Evolutionary conservation across 768 basidiomycete species (phyloP).

Genomic region (Favolaschia claudopus): DNA sequence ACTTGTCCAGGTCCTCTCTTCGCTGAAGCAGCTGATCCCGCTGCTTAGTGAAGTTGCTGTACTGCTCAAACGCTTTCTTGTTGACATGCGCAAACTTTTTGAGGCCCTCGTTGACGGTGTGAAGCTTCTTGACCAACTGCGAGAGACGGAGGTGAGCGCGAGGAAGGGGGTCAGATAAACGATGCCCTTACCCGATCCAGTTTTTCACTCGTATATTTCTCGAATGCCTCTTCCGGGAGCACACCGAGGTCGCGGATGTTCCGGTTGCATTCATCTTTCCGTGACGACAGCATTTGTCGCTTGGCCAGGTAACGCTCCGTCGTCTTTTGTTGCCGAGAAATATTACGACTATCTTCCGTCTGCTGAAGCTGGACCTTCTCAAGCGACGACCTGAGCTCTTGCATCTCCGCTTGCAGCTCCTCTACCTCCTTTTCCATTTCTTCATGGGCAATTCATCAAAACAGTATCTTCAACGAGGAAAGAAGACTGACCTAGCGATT

Average conservation of each 20-base stretch:
- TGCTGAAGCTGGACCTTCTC: slow-evolving; percentile 86
- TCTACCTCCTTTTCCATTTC: slow-evolving; percentile 81
- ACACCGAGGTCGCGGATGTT: slow-evolving; percentile 97
- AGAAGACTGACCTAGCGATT: slow-evolving; percentile 59
- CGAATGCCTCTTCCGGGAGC: slow-evolving; percentile 95
- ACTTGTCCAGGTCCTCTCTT: slow-evolving; percentile 90
- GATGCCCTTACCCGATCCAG: slow-evolving; percentile 76
- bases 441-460: slow-evolving; percentile 34
- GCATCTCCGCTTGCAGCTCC: slow-evolving; percentile 63
- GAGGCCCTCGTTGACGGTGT: slow-evolving; percentile 88
- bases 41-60: slow-evolving; percentile 97
- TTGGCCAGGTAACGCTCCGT: slow-evolving; percentile 95
- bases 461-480: not conserved
- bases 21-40: slow-evolving; percentile 89
- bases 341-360: slow-evolving; percentile 83
- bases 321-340: slow-evolving; percentile 93
- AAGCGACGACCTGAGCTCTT: slow-evolving; percentile 67
- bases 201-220: slow-evolving; percentile 89
- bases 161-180: not conserved
- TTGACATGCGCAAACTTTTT: slow-evolving; percentile 99
- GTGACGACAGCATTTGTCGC: slow-evolving; percentile 79
- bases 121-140: slow-evolving; percentile 93
- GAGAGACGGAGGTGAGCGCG: slow-evolving; percentile 8
- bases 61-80: slow-evolving; percentile 99
- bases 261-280: slow-evolving; percentile 94